These are phyloP conservation scores for Vachellia pachyceras DNA, from an alignment of 306 rosid species.

Conservation along the genomic window DNA sequence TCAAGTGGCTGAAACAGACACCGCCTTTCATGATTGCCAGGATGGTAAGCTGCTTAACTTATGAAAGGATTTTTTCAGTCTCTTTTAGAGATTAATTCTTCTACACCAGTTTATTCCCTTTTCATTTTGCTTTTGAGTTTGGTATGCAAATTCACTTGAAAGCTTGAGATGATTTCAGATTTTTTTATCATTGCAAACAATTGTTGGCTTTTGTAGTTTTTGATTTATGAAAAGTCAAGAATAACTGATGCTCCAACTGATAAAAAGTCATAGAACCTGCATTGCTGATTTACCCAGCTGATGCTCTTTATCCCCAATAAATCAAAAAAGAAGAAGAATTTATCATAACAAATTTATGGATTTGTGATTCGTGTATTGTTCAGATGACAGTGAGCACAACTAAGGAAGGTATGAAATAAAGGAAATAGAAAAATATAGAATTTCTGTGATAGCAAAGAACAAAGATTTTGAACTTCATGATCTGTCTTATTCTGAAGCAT, in stretches of 20 bases:
- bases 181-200: slow-evolving; percentile 9
- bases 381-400: slow-evolving; percentile 6
- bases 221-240: background rate
- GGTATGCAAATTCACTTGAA: background rate
- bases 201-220: slow-evolving; percentile 14
- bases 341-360: background rate
- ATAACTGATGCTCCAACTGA: slow-evolving; percentile 6
- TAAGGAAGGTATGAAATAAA: background rate
- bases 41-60: slow-evolving; percentile 62
- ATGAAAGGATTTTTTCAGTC: slow-evolving; percentile 10
- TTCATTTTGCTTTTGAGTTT: slow-evolving; percentile 13
- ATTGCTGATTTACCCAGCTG: slow-evolving; percentile 8
- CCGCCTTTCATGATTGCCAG: slow-evolving; percentile 52
- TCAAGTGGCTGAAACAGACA: slow-evolving; percentile 56
- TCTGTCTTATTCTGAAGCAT: slow-evolving; percentile 18
- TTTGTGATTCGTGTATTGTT: slow-evolving; percentile 27
- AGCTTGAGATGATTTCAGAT: slow-evolving; percentile 14
- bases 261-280: background rate
- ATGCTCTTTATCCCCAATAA: slow-evolving; percentile 27
- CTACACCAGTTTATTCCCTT: slow-evolving; percentile 18
- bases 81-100: too few species aligned
- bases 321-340: background rate
- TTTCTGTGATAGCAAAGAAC: background rate
- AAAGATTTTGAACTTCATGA: background rate
- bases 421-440: background rate